These are phyloP conservation scores for Trypanosoma avium DNA, from an alignment of 208 protist species.

Conservation along the genomic window DNA sequence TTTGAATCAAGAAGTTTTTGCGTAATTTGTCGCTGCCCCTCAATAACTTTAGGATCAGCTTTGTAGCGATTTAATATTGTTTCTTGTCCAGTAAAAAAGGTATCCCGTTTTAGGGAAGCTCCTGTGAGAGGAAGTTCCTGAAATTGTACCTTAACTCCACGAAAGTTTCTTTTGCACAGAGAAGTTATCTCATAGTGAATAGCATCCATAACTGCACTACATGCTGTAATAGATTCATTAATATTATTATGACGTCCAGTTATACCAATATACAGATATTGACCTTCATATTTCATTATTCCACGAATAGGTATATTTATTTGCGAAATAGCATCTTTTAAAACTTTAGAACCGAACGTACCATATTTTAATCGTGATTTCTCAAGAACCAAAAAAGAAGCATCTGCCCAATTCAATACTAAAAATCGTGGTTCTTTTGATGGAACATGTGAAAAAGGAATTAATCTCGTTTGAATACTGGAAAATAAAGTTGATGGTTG, in stretches of 20 bases:
- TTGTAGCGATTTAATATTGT: slow-evolving; percentile 22
- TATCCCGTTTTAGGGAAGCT: slow-evolving; percentile 17
- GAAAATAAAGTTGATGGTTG: slow-evolving; percentile 22
- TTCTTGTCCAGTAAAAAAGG: slow-evolving; percentile 17
- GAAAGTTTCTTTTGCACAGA: slow-evolving; percentile 19
- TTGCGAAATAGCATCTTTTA: slow-evolving; percentile 24
- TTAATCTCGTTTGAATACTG: slow-evolving; percentile 18
- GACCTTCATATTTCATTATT: slow-evolving; percentile 30
- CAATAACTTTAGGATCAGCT: slow-evolving; percentile 18
- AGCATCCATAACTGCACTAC: slow-evolving; percentile 17
- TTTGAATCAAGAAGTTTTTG: slow-evolving; percentile 22
- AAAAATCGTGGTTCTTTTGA: slow-evolving; percentile 21
- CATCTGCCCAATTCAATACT: slow-evolving; percentile 27
- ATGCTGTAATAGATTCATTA: slow-evolving; percentile 9
- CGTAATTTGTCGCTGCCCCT: slow-evolving; percentile 21
- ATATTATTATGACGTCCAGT: slow-evolving; percentile 19
- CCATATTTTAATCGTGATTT: slow-evolving; percentile 26
- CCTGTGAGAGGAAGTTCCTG: slow-evolving; percentile 22
- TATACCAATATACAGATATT: slow-evolving; percentile 29
- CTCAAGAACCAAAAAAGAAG: slow-evolving; percentile 30
- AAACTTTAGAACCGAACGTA: slow-evolving; percentile 15
- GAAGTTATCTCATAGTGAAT: slow-evolving; percentile 28
- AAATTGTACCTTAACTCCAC: slow-evolving; percentile 26
- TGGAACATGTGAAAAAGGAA: slow-evolving; percentile 30
- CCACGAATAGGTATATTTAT: slow-evolving; percentile 28